phyloP scores from a whole-genome alignment of 352 stramenopile genomes.

The Globisporangium irregulare region DNA sequence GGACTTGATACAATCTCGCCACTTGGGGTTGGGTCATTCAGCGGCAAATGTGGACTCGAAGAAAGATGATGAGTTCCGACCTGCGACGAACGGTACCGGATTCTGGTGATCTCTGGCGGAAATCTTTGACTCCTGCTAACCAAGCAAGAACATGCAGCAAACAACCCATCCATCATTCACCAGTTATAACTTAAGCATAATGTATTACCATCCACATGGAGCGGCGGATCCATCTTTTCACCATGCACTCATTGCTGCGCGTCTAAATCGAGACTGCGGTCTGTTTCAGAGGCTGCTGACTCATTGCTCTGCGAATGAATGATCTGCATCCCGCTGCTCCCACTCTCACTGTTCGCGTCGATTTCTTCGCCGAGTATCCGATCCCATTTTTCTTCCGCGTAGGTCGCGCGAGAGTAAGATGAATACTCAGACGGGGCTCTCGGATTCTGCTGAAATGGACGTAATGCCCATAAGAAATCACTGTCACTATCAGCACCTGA shows the following conservation, averaged over 20 bases:
- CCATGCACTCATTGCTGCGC: background rate
- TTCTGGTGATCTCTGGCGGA: constrained; percentile 6
- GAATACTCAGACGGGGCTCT: constrained; percentile 13
- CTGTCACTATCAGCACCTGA: constrained; percentile 14
- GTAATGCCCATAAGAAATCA: constrained; percentile 15
- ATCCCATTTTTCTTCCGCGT: constrained; percentile 74
- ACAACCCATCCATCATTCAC: background rate
- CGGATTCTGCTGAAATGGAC: constrained; percentile 13
- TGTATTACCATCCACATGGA: constrained; percentile 12
- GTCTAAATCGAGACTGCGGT: constrained; percentile 5
- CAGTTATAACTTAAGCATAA: constrained; percentile 18
- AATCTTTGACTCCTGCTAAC: background rate
- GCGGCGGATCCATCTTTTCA: background rate
- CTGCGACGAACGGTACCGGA: constrained; percentile 27
- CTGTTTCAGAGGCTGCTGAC: constrained; percentile 3
- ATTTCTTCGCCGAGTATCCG: constrained; percentile 51
- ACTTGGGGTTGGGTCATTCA: constrained; percentile 17
- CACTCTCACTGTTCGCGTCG: constrained; percentile 15
- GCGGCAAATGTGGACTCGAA: constrained; percentile 23
- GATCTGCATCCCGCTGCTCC: constrained; percentile 9
- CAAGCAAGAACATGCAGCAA: background rate
- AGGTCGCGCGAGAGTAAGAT: constrained; percentile 27
- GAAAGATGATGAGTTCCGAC: constrained; percentile 54
- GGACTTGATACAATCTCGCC: constrained; percentile 15
- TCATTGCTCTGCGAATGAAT: constrained; percentile 10